Evolutionary conservation across 495 filamentous ascomycete genomes (phyloP).

Genomic region (Podospora pseudoanserina): DNA sequence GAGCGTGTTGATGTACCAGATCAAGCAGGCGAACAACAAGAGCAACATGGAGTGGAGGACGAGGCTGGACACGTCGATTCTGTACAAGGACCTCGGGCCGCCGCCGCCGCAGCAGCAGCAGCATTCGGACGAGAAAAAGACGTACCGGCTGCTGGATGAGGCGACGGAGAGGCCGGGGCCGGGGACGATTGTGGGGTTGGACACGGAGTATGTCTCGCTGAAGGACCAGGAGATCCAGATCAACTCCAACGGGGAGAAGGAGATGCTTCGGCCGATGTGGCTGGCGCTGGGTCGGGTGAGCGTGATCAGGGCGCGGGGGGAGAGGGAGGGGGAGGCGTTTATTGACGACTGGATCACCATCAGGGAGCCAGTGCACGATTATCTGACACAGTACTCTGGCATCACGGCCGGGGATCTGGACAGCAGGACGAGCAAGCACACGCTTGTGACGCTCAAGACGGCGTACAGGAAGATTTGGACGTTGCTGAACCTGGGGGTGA

Average conservation of each 20-base stretch:
- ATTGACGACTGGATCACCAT: constrained; percentile 96
- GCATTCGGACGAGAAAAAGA: constrained; percentile 37
- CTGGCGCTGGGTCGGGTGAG: constrained; percentile 85
- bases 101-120: neutral
- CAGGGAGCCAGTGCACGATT: constrained; percentile 89
- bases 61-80: constrained; percentile 70
- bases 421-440: constrained; percentile 64
- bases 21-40: constrained; percentile 65
- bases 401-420: constrained; percentile 84
- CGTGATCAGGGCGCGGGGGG: constrained; percentile 73
- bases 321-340: constrained; percentile 75
- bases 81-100: constrained; percentile 62
- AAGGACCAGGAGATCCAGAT: constrained; percentile 89
- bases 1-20: constrained; percentile 79
- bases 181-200: constrained; percentile 77
- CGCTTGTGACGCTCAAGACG: constrained; percentile 79
- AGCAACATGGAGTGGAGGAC: constrained; percentile 85
- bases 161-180: constrained; percentile 61
- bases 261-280: constrained; percentile 79
- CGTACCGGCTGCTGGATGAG: constrained; percentile 58
- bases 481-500: constrained; percentile 86
- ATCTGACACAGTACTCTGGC: constrained; percentile 88
- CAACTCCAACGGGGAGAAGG: constrained; percentile 81
- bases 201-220: constrained; percentile 92
- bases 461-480: constrained; percentile 99